phyloP scores from a whole-genome alignment of 2,329 filamentous ascomycete genomes.

The Fusarium sp. region DNA sequence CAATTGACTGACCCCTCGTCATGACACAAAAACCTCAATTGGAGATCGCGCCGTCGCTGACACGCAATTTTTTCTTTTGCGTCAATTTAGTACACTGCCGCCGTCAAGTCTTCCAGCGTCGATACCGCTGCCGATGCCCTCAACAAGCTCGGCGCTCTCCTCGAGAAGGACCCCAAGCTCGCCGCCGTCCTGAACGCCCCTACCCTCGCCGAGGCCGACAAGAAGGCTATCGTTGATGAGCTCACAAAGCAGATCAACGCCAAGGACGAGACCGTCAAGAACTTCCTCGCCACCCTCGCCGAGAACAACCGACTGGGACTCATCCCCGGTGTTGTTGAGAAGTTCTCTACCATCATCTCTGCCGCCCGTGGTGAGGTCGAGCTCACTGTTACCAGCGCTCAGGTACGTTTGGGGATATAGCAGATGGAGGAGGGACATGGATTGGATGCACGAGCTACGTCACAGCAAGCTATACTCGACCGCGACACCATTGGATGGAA shows the following conservation, averaged over 20 bases:
- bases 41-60: conserved; percentile 40
- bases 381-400: conserved; percentile 88
- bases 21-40: conserved; percentile 39
- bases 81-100: conserved; percentile 87
- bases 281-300: conserved; percentile 90
- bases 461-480: conserved; percentile 6
- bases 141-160: conserved; percentile 73
- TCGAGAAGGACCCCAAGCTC: conserved; percentile 88
- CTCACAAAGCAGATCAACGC: conserved; percentile 83
- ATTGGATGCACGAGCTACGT: conserved; percentile 22
- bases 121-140: conserved; percentile 88
- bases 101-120: conserved; percentile 86
- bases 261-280: conserved; percentile 87
- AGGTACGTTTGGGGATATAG: conserved; percentile 65
- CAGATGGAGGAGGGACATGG: conserved; percentile 4
- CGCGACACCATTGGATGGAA: conserved; percentile 12
- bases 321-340: conserved; percentile 83
- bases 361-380: conserved; percentile 94
- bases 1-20: conserved; percentile 25
- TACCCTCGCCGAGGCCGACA: conserved; percentile 82
- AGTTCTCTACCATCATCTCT: conserved; percentile 89
- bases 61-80: conserved; percentile 46
- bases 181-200: conserved; percentile 79
- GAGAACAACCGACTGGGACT: conserved; percentile 95
- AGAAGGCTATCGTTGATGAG: conserved; percentile 86